Evolutionary conservation across 129 eudicot species (phyloP), one percentile per base, ranked within the genome.

Genomic region (Flaveria trinervia): DNA sequence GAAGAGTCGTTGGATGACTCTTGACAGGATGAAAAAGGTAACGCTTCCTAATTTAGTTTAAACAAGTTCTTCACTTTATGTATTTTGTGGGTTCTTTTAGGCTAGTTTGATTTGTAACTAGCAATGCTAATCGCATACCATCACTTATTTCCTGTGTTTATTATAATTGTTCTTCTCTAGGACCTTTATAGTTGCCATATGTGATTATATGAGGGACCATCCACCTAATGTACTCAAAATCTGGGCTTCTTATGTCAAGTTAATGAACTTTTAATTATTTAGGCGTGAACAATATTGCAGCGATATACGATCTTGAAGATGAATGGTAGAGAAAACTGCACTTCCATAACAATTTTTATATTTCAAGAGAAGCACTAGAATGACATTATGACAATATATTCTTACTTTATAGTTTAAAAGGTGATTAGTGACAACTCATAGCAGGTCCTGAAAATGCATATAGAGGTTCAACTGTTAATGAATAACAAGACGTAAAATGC

Each of bases 1-100:
- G 96, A 92, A 52, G 92, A 87, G 77, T 16, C 71, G 82, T 73
- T 44, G 41, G 91, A 55, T 71, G 89, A 84, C 23, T 85, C 92
- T 75, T 90, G 87, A 88, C 84, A 68, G 39, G 36, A 68, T 39
- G 56, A 75, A 54, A 54, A 13, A 80, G 84, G 84, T 80, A 80
- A 74, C 28, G 9, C 45, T 26, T 69, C 62, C 43, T 28, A 30
- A 22, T 55, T 57, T 62, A 13, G 28, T 18, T 71, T 64, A 5
- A 12, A 39, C 0, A 12, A 0, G 23, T 49, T 33, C 77, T 79
- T 39, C 15, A 43, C 45, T 65, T 10, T 65, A 43, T 65, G 2
- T 44, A 48, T 65, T 16, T 9, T 28, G 36, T 45, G 33, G 25
- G 16, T 57, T 78, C 43, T 59, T 25, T 56, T 57, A n/a, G 52